Base-by-base conservation (phyloP, 2,329 filamentous ascomycete genomes). In the Clarireedia paspali region DNA sequence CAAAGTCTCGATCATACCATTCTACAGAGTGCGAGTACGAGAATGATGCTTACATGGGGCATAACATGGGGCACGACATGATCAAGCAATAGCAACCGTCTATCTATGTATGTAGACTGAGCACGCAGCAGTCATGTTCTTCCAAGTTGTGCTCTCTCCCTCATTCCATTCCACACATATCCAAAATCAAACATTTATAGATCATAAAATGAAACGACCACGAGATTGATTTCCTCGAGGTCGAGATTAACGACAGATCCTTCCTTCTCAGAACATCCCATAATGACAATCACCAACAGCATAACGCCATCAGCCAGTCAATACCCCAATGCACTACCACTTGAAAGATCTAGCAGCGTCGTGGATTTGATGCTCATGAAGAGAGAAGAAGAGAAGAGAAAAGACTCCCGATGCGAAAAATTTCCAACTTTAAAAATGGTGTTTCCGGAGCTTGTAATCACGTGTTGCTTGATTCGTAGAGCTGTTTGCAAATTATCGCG, bases 211-310 rank as follows among this genome's bases (percentile, higher is more conserved):
- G 68, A 70, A 70, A 70, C 68, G 64, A 67, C 65, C 63, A 62
- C 64, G 63, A 68, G 63, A 70, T 67, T 60, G 63, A 57, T 47
- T 58, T 62, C 57, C 62, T 62, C 67, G 65, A 67, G 65, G 65
- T 70, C 68, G 68, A 70, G 68, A 70, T 70, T 70, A 70, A 70
- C 68, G 68, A 70, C 68, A 70, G 68, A 70, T 69, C 67, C 60
- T 66, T 68, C 62, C 53, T 58, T 70, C 67, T 70, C 59, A 60
- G 67, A 70, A 67, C 66, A 68, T 64, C 55, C 60, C 17, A 20
- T 15, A 55, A 66, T 62, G 50, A 60, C 57, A 40, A 51, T 60
- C 27, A 48, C 53, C 57, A 58, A 65, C 61, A 57, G 66, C 68
- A 70, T 69, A 65, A 70, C 68, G 66, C 57, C 56, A 63, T 27